Conservation (phyloP, 2,329 filamentous ascomycete species). For the Clonostachys byssicola region DNA sequence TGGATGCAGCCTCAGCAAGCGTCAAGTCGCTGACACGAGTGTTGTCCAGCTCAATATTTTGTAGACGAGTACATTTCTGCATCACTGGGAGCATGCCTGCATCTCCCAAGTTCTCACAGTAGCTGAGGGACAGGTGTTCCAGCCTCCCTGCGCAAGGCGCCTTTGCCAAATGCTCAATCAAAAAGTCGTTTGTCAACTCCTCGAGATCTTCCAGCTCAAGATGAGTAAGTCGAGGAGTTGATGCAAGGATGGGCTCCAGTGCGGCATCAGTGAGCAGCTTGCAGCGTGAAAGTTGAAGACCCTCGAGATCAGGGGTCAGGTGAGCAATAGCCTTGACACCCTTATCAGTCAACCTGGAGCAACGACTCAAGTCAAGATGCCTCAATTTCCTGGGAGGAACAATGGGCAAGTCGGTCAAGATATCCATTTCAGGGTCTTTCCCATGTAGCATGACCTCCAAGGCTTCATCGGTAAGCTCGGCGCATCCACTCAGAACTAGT, state of each 20-base stretch:
- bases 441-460: conserved; percentile 75
- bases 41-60: conserved; percentile 84
- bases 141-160: conserved; percentile 69
- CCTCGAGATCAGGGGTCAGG: conserved; percentile 75
- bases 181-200: conserved; percentile 68
- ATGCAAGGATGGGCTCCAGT: conserved; percentile 68
- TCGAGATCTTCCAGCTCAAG: conserved; percentile 86
- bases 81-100: conserved; percentile 78
- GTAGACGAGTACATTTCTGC: conserved; percentile 66
- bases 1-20: conserved; percentile 78
- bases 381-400: conserved; percentile 75
- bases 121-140: conserved; percentile 81
- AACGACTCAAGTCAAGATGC: conserved; percentile 82
- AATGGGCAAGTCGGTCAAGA: conserved; percentile 70
- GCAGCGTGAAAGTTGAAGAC: conserved; percentile 78
- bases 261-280: conserved; percentile 68
- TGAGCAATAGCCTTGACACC: conserved; percentile 70
- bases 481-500: conserved; percentile 77
- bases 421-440: conserved; percentile 70
- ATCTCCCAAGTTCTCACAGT: conserved; percentile 84
- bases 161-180: conserved; percentile 70
- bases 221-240: conserved; percentile 74
- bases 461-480: conserved; percentile 71
- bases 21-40: conserved; percentile 85
- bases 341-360: conserved; percentile 65